phyloP scores from a whole-genome alignment of 2,329 filamentous ascomycete genomes.

The Hypoxylon sp. region DNA sequence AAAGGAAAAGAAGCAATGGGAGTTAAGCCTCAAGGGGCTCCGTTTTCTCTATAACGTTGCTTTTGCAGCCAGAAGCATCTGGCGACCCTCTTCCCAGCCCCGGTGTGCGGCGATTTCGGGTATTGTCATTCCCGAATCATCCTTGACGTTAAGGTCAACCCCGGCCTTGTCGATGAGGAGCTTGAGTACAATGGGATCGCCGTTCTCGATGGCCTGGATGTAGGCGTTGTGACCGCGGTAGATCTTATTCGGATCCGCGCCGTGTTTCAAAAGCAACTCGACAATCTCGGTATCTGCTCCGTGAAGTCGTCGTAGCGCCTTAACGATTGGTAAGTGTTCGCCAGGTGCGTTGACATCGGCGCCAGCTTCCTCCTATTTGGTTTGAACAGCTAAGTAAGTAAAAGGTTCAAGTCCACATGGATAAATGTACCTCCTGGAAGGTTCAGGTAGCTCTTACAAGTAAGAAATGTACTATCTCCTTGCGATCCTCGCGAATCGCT shows the following conservation, averaged over 20 bases:
- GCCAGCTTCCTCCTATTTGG: conserved; percentile 63
- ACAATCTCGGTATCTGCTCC: conserved; percentile 71
- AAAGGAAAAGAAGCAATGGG: conserved; percentile 9
- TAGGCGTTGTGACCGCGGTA: conserved; percentile 76
- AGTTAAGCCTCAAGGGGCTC: background rate
- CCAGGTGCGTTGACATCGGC: conserved; percentile 76
- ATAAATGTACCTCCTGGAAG: background rate
- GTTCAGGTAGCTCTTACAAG: conserved; percentile 52
- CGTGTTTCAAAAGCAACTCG: conserved; percentile 71
- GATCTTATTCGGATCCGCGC: conserved; percentile 76
- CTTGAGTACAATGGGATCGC: conserved; percentile 66
- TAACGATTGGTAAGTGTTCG: conserved; percentile 78
- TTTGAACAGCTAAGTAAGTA: background rate
- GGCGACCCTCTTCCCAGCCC: conserved; percentile 69
- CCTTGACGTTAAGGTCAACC: conserved; percentile 65
- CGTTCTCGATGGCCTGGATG: conserved; percentile 75
- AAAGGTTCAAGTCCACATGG: background rate
- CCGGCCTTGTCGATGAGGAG: conserved; percentile 64
- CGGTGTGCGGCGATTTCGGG: conserved; percentile 69
- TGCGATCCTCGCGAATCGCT: conserved; percentile 73
- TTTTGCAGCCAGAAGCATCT: conserved; percentile 57
- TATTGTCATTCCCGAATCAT: conserved; percentile 68
- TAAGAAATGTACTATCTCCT: conserved; percentile 72
- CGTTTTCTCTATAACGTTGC: background rate
- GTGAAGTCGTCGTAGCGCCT: conserved; percentile 72